Evolutionary conservation across 768 basidiomycete genomes (phyloP).

Genomic region (Mycena epipterygia): DNA sequence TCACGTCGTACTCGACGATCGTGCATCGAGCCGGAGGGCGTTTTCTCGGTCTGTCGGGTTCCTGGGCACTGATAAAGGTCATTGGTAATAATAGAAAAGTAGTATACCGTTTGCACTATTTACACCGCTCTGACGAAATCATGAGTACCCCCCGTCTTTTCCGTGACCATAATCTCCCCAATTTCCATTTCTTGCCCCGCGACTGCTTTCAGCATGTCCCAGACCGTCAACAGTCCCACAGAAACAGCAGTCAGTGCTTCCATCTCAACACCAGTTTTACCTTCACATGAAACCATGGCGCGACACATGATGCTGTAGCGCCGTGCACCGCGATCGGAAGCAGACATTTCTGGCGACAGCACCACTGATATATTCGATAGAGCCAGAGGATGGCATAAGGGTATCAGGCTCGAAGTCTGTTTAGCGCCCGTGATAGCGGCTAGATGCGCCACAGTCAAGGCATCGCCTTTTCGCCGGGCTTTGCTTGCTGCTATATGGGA

Average conservation of each 20-base stretch:
- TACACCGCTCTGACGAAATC: background rate
- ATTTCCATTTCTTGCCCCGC: conserved; percentile 92
- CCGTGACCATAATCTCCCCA: conserved; percentile 70
- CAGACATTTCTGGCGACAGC: conserved; percentile 61
- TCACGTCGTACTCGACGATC: no score
- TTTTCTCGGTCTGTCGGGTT: conserved; percentile 71
- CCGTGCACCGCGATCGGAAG: conserved; percentile 24
- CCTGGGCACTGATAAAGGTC: conserved; percentile 60
- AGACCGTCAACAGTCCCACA: conserved; percentile 83
- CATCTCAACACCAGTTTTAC: conserved; percentile 93
- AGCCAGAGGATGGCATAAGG: conserved; percentile 88
- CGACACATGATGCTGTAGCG: conserved; percentile 70
- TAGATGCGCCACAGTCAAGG: conserved; percentile 82
- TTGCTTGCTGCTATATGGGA: conserved; percentile 61
- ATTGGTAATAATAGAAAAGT: conserved; percentile 56
- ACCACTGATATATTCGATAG: conserved; percentile 79
- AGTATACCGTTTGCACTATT: background rate
- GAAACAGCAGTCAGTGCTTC: conserved; percentile 92
- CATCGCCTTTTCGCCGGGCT: conserved; percentile 75
- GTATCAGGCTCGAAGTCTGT: conserved; percentile 85
- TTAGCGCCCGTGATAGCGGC: conserved; percentile 93
- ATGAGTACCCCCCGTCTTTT: conserved; percentile 70
- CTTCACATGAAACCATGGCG: conserved; percentile 81
- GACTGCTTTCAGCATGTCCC: conserved; percentile 95
- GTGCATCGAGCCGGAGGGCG: conserved; percentile 55